Percentiles rank a stretch among this genome's conserved stretches.
phyloP scores from a whole-genome alignment of 169 alveolate genomes.

The Cryptosporidium andersoni region DNA sequence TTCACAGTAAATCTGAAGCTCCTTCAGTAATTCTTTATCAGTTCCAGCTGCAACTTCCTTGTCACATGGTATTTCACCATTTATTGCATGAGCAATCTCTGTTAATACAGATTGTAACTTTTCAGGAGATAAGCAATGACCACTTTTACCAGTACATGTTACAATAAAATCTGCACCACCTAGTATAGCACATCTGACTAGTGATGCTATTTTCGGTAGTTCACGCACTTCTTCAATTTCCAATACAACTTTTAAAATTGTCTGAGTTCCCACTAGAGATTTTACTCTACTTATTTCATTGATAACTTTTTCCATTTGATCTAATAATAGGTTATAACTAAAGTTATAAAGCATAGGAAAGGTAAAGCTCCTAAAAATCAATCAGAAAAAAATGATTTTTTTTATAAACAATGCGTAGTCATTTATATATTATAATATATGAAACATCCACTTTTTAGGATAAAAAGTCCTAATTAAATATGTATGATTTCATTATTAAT shows the following conservation, averaged over 20 bases:
- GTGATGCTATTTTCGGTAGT: conserved; percentile 45
- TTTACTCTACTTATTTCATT: conserved; percentile 47
- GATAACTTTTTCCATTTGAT: conserved; percentile 63
- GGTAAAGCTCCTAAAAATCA: conserved; percentile 45
- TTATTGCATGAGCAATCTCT: conserved; percentile 24
- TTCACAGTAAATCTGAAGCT: conserved; percentile 41
- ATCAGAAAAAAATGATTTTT: neutral
- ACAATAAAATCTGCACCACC: conserved; percentile 71
- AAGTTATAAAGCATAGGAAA: conserved; percentile 63
- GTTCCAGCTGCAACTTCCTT: conserved; percentile 70
- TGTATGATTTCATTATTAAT: too few species aligned
- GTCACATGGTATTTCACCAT: conserved; percentile 69
- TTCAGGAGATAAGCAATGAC: conserved; percentile 8
- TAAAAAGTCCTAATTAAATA: too few species aligned
- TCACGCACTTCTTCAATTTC: conserved; percentile 65
- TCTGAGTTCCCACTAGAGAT: conserved; percentile 36
- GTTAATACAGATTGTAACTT: conserved; percentile 15
- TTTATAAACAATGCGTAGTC: too few species aligned
- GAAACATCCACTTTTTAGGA: too few species aligned
- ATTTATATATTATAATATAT: too few species aligned
- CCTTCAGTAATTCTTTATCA: conserved; percentile 48
- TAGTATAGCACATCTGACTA: conserved; percentile 64
- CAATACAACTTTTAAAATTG: conserved; percentile 58
- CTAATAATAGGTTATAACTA: conserved; percentile 42
- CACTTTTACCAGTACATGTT: conserved; percentile 54